Base-by-base conservation (phyloP, 352 stramenopile species). In the Thraustotheca clavata region DNA sequence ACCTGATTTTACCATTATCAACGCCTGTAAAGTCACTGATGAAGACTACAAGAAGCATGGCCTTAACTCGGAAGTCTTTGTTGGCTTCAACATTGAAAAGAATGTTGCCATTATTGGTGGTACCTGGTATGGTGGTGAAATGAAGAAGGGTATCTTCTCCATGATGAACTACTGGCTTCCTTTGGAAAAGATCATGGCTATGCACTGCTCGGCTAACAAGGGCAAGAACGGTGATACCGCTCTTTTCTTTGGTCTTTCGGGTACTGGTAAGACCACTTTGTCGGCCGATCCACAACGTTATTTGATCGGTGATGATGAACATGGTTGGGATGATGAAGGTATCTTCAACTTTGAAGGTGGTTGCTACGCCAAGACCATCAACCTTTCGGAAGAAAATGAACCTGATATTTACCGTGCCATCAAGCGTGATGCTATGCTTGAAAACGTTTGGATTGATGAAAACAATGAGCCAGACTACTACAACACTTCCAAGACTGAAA, bases 281-380 rank as follows among this genome's bases (percentile, higher is more conserved):
- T 96, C 86, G 49, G 89, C 91, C 34, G 90, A 97, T 75, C 88
- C 89, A 52, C 73, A 96, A 26, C 77, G 90, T 26, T 77, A 75
- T 59, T 72, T 91, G 40, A 91, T 91, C 47, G 82, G 80, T 59
- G 80, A 91, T 43, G 82, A 91, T 54, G 96, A 99, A 75, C 96
- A 99, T 80, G 95, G 96, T 60, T 99, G 95, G 96, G 94, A 98
- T 70, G 86, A 99, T 62, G 78, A 98, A 68, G 96, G 96, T 36
- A 89, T 99, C 57, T 99, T 98, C 79, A 99, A 99, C 83, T 98
- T 99, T 73, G 96, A 99, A 73, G 96, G 96, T 69, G 96, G 96
- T 32, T 99, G 96, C 80, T 99, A 99, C 74, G 96, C 96, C 67
- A 99, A 99, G 86, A 98, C 94, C n/a, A 98, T 99, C 76, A 96